Percentiles rank a stretch among this genome's conserved stretches.
phyloP scores from a whole-genome alignment of 768 basidiomycete genomes.

The Leccinum boreale region DNA sequence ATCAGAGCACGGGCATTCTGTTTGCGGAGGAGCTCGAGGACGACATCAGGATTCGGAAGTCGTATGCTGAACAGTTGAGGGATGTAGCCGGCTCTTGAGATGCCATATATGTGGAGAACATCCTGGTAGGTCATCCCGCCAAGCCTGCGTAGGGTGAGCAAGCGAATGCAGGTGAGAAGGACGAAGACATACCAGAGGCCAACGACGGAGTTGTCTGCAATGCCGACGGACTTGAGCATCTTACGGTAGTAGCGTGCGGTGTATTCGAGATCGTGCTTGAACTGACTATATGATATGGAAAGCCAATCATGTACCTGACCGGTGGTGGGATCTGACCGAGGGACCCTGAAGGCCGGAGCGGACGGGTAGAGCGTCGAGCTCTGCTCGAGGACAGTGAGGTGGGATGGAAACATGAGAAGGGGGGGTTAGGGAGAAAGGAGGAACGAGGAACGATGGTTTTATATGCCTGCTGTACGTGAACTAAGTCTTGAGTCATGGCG shows the following conservation, averaged over 20 bases:
- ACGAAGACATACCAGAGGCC: slow-evolving; percentile 62
- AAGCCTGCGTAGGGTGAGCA: slow-evolving; percentile 46
- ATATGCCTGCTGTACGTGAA: slow-evolving; percentile 31
- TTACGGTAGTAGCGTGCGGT: slow-evolving; percentile 64
- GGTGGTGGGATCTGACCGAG: slow-evolving; percentile 43
- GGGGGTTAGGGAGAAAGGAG: slow-evolving; percentile 4
- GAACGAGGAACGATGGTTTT: slow-evolving; percentile 16
- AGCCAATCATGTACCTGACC: slow-evolving; percentile 51
- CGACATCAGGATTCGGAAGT: slow-evolving; percentile 68
- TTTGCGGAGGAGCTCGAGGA: slow-evolving; percentile 65
- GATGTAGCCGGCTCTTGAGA: slow-evolving; percentile 73
- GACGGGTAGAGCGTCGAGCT: slow-evolving; percentile 49
- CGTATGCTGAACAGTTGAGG: slow-evolving; percentile 77
- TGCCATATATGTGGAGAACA: slow-evolving; percentile 68
- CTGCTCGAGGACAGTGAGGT: slow-evolving; percentile 61
- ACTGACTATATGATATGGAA: slow-evolving; percentile 61
- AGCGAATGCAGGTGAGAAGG: not conserved
- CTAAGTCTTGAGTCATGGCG: slow-evolving; percentile 16
- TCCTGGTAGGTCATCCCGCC: slow-evolving; percentile 71
- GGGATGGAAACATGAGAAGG: slow-evolving; percentile 38
- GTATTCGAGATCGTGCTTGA: slow-evolving; percentile 60
- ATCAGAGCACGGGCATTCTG: slow-evolving; percentile 64
- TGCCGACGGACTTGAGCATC: slow-evolving; percentile 42
- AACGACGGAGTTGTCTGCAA: slow-evolving; percentile 57
- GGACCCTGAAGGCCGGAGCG: slow-evolving; percentile 58